phyloP scores from a whole-genome alignment of 257 asterid species.

The Dorcoceras hygrometricum region DNA sequence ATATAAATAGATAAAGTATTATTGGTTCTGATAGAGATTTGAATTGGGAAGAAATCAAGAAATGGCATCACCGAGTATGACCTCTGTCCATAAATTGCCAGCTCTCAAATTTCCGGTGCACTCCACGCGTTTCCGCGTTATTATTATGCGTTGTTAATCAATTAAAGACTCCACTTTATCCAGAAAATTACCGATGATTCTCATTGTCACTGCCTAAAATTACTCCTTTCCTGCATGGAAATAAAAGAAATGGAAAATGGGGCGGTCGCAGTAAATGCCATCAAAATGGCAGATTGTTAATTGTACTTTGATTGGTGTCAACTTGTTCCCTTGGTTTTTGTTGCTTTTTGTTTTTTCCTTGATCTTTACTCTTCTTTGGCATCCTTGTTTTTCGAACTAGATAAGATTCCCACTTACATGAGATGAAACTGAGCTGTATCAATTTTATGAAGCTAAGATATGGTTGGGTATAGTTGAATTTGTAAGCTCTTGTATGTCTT shows the following conservation, averaged over 20 bases:
- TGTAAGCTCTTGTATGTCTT: too few species aligned
- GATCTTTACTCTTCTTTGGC: too few species aligned
- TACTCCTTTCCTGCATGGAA: constrained; percentile 9
- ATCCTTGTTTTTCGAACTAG: too few species aligned
- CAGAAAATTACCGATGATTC: not conserved
- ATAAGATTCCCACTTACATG: too few species aligned
- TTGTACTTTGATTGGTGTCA: constrained; percentile 10
- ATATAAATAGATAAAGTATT: constrained; percentile 8
- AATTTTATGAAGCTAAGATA: too few species aligned
- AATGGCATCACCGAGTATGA: constrained; percentile 7
- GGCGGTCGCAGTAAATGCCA: constrained; percentile 35
- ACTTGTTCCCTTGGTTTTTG: not conserved
- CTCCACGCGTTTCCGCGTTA: constrained; percentile 62
- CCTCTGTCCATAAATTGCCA: constrained; percentile 28
- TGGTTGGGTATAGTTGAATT: too few species aligned
- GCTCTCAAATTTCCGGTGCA: constrained; percentile 33
- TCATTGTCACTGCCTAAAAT: not conserved
- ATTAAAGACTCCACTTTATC: not conserved
- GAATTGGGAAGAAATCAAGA: constrained; percentile 11
- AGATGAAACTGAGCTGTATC: too few species aligned
- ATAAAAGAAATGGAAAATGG: not conserved
- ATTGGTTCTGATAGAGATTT: constrained; percentile 20
- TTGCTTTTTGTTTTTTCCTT: too few species aligned
- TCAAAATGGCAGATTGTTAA: constrained; percentile 36
- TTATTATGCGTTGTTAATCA: constrained; percentile 12